Percentiles rank a stretch among this genome's conserved stretches.
Evolutionary conservation across 2,329 filamentous ascomycete genomes (phyloP).

Genomic region (Cercospora sojina): DNA sequence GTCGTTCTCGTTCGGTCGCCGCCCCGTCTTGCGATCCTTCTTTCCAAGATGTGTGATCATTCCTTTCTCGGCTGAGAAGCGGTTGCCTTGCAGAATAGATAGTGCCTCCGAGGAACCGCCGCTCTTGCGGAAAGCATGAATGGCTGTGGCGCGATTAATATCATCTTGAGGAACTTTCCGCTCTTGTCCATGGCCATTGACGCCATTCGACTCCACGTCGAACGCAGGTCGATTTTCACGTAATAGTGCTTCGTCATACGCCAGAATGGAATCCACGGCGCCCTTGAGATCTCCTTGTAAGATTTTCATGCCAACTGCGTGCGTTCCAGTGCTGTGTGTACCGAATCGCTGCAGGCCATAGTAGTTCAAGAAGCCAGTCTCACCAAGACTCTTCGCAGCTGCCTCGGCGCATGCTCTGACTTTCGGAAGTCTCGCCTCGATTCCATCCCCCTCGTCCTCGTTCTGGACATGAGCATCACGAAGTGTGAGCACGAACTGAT

Average conservation of each 20-base stretch:
- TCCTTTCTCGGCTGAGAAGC: conserved; percentile 75
- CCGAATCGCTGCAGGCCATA: conserved; percentile 97
- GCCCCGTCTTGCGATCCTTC: conserved; percentile 45
- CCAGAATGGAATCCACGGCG: conserved; percentile 74
- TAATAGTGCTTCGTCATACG: conserved; percentile 66
- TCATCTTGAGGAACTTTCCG: conserved; percentile 69
- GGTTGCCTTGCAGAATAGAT: conserved; percentile 64
- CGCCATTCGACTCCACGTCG: conserved; percentile 11
- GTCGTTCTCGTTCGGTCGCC: conserved; percentile 59
- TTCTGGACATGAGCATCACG: conserved; percentile 73
- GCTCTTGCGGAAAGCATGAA: conserved; percentile 68
- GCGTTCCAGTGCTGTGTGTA: conserved; percentile 80
- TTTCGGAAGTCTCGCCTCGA: conserved; percentile 46
- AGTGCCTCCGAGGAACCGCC: conserved; percentile 54
- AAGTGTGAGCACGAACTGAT: conserved; percentile 89
- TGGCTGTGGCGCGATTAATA: conserved; percentile 71
- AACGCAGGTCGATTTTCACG: conserved; percentile 50
- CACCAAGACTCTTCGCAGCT: conserved; percentile 65
- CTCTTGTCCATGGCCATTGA: conserved; percentile 6
- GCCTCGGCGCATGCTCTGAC: conserved; percentile 53
- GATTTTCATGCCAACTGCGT: conserved; percentile 80
- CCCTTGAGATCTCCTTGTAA: conserved; percentile 77
- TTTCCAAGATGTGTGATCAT: conserved; percentile 73
- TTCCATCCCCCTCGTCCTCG: conserved; percentile 36
- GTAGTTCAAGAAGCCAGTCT: conserved; percentile 92